phyloP scores from a whole-genome alignment of 2,329 filamentous ascomycete genomes.

The Talaromyces sp. region DNA sequence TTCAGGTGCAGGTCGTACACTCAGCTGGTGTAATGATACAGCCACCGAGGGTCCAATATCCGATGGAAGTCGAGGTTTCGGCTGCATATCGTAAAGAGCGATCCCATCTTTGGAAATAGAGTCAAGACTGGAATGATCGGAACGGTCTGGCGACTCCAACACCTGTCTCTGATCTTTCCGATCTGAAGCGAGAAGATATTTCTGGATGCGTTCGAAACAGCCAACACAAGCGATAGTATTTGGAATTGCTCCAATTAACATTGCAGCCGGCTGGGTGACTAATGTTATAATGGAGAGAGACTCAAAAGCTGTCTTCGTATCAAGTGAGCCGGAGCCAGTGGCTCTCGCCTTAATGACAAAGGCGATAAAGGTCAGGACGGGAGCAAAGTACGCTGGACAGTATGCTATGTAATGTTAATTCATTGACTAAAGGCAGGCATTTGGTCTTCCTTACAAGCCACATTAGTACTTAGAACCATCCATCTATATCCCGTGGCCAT shows the following conservation, averaged over 20 bases:
- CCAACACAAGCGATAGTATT: slow-evolving; percentile 9
- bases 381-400: slow-evolving; percentile 8
- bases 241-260: slow-evolving; percentile 18
- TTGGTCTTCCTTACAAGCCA: not conserved
- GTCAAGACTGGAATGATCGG: not conserved
- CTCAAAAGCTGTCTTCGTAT: slow-evolving; percentile 21
- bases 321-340: slow-evolving; percentile 16
- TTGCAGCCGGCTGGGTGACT: slow-evolving; percentile 18
- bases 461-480: not conserved
- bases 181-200: not conserved
- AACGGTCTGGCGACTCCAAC: not conserved
- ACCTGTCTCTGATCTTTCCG: not conserved
- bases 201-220: slow-evolving; percentile 18
- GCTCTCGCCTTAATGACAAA: slow-evolving; percentile 14
- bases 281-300: slow-evolving; percentile 21
- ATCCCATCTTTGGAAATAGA: not conserved
- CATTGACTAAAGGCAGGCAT: not conserved
- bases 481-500: not conserved
- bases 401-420: slow-evolving; percentile 21
- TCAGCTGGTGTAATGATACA: not conserved
- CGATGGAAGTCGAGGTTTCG: not conserved
- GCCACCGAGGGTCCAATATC: not conserved
- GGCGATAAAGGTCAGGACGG: slow-evolving; percentile 18
- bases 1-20: not conserved
- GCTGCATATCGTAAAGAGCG: not conserved